Evolutionary conservation across 2,329 filamentous ascomycete species (phyloP).

Genomic region (Hymenoscyphus repandus): DNA sequence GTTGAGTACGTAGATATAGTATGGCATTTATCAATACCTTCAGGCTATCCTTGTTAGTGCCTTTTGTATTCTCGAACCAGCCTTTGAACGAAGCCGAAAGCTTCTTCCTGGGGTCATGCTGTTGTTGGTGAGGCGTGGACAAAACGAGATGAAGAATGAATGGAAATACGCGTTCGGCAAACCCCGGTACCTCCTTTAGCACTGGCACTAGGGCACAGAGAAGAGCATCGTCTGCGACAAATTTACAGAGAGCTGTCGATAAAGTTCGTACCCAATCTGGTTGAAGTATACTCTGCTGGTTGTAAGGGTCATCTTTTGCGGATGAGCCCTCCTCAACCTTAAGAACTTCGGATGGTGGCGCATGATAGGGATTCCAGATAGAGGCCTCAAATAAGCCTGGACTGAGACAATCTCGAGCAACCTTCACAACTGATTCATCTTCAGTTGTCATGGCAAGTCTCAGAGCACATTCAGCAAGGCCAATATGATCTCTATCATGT

Average conservation of each 20-base stretch:
- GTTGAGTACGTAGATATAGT: constrained; percentile 82
- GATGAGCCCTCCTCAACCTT: constrained; percentile 6
- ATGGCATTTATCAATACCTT: constrained; percentile 72
- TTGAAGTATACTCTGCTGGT: constrained; percentile 36
- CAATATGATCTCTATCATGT: constrained; percentile 49
- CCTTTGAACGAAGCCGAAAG: constrained; percentile 61
- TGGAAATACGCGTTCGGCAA: constrained; percentile 72
- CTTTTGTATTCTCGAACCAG: constrained; percentile 52
- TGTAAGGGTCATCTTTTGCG: constrained; percentile 13
- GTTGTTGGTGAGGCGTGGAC: constrained; percentile 57
- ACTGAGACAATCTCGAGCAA: constrained; percentile 47
- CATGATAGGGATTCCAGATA: constrained; percentile 50
- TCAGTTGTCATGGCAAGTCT: constrained; percentile 48
- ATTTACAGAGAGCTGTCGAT: constrained; percentile 55
- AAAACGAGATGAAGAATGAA: constrained; percentile 82
- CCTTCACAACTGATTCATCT: constrained; percentile 37
- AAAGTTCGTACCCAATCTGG: constrained; percentile 57
- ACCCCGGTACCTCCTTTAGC: constrained; percentile 57
- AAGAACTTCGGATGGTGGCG: constrained; percentile 46
- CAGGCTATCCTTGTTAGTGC: constrained; percentile 53
- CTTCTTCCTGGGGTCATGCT: constrained; percentile 51
- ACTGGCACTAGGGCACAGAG: constrained; percentile 64
- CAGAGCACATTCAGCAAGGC: constrained; percentile 56
- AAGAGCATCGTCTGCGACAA: constrained; percentile 58
- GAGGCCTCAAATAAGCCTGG: constrained; percentile 49